A percentile compares a stretch with the other conserved stretches of the same genome.
phyloP scores from a whole-genome alignment of 371 early-diverging fungal genomes.

The Rhizopus stolonifer region DNA sequence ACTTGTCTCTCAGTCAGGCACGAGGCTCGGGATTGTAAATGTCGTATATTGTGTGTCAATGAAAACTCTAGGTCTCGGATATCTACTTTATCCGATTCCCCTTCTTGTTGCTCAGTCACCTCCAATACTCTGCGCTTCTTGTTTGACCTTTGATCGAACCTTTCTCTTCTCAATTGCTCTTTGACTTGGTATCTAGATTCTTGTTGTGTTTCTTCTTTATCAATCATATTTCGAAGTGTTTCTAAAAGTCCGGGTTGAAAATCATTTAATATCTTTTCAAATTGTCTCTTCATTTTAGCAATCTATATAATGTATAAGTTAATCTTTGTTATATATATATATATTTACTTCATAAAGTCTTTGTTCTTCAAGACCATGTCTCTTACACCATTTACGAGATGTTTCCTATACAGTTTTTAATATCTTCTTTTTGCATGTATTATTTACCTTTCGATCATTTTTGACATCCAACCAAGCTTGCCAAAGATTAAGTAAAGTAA shows the following conservation, averaged over 20 bases:
- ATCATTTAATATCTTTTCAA: constrained; percentile 48
- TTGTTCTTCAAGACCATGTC: constrained; percentile 68
- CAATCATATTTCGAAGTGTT: neutral
- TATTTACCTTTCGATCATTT: constrained; percentile 36
- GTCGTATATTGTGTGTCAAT: constrained; percentile 49
- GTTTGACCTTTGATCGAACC: constrained; percentile 29
- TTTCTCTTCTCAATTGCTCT: constrained; percentile 32
- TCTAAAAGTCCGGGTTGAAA: constrained; percentile 44
- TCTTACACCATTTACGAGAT: constrained; percentile 61
- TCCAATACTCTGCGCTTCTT: constrained; percentile 30
- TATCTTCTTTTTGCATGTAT: neutral
- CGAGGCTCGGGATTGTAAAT: constrained; percentile 38
- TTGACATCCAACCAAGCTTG: constrained; percentile 64
- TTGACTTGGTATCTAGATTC: constrained; percentile 12
- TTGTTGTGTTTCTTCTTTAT: neutral
- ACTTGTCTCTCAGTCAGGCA: constrained; percentile 42
- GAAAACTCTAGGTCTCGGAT: constrained; percentile 68
- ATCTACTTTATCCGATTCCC: constrained; percentile 20
- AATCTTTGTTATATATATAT: constrained; percentile 14
- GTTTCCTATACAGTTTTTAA: constrained; percentile 28
- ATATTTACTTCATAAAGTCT: constrained; percentile 63
- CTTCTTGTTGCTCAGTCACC: constrained; percentile 20
- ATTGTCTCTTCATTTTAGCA: constrained; percentile 48
- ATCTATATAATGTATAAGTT: constrained; percentile 21
- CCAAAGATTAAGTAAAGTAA: constrained; percentile 65